These are phyloP conservation scores for Aurifilum marmelostoma DNA, from an alignment of 2,329 filamentous ascomycete genomes.

Conservation along the genomic window DNA sequence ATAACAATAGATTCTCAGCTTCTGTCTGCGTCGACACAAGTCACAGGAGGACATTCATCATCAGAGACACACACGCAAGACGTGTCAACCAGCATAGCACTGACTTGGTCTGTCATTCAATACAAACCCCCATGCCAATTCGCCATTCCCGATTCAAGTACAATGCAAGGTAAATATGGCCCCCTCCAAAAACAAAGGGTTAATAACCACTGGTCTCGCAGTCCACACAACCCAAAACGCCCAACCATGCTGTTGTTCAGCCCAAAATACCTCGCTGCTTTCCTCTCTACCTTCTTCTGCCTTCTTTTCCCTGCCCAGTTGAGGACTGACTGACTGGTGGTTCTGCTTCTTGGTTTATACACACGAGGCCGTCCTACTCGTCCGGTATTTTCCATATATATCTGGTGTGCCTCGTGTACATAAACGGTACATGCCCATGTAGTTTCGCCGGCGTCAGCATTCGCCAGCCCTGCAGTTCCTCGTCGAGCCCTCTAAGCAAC, in stretches of 20 bases:
- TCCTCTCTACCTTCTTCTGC: too few species aligned
- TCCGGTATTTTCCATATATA: background rate
- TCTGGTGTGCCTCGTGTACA: background rate
- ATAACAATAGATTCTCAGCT: too few species aligned
- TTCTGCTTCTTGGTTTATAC: background rate
- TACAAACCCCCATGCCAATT: background rate
- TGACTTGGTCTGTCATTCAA: background rate
- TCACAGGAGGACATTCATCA: background rate
- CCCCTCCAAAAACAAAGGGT: background rate
- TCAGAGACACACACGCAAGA: background rate
- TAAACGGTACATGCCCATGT: background rate
- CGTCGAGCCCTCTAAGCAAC: conserved; percentile 30
- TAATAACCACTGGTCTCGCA: conserved; percentile 9
- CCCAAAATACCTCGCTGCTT: background rate
- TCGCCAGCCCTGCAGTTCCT: background rate
- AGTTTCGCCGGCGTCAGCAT: too few species aligned
- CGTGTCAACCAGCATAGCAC: background rate
- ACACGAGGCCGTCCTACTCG: background rate
- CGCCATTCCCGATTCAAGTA: background rate
- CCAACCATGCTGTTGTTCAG: conserved; percentile 16
- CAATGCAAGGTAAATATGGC: background rate
- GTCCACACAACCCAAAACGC: conserved; percentile 24
- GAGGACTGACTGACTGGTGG: background rate
- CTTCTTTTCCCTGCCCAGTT: background rate
- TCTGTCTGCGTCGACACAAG: too few species aligned